Evolutionary conservation across 352 stramenopile genomes (phyloP).

Genomic region (Pythium brassicae): DNA sequence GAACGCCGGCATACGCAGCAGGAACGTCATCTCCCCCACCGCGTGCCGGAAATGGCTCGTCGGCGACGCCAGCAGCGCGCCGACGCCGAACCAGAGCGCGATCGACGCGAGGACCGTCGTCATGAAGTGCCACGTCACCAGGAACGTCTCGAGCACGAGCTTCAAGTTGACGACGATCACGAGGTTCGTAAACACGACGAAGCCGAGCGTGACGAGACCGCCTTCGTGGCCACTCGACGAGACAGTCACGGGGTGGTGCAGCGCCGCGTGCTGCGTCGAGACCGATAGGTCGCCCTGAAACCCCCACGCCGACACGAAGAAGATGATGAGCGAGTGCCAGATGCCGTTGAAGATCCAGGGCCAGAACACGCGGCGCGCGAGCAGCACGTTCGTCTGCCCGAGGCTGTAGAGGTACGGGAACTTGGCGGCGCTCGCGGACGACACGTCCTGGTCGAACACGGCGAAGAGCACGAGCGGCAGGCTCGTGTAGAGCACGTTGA

Average conservation of each 20-base stretch:
- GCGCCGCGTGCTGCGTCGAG: slow-evolving; percentile 14
- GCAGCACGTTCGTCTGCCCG: slow-evolving; percentile 61
- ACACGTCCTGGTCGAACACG: slow-evolving; percentile 77
- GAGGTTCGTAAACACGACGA: slow-evolving; percentile 79
- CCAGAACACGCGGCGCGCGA: slow-evolving; percentile 68
- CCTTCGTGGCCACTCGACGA: slow-evolving; percentile 40
- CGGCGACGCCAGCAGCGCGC: slow-evolving; percentile 49
- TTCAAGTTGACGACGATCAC: slow-evolving; percentile 79
- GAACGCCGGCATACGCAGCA: slow-evolving; percentile 52
- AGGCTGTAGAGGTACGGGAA: slow-evolving; percentile 67
- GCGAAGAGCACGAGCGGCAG: slow-evolving; percentile 72
- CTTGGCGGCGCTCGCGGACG: slow-evolving; percentile 53
- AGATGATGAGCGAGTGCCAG: slow-evolving; percentile 79
- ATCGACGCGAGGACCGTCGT: slow-evolving; percentile 51
- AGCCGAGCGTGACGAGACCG: slow-evolving; percentile 60
- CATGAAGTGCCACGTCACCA: slow-evolving; percentile 72
- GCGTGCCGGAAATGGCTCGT: slow-evolving; percentile 51
- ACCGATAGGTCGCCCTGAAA: slow-evolving; percentile 35
- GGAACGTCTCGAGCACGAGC: slow-evolving; percentile 65
- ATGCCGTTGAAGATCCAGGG: slow-evolving; percentile 81
- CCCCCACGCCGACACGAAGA: slow-evolving; percentile 71
- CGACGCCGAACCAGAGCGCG: slow-evolving; percentile 60
- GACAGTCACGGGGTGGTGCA: slow-evolving; percentile 26
- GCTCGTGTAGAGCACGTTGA: slow-evolving; percentile 82
- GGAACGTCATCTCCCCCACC: slow-evolving; percentile 63